Percentiles rank a stretch among this genome's conserved stretches.
Conservation (phyloP, 805 yeast species). For the Ogataea wickerhamii region DNA sequence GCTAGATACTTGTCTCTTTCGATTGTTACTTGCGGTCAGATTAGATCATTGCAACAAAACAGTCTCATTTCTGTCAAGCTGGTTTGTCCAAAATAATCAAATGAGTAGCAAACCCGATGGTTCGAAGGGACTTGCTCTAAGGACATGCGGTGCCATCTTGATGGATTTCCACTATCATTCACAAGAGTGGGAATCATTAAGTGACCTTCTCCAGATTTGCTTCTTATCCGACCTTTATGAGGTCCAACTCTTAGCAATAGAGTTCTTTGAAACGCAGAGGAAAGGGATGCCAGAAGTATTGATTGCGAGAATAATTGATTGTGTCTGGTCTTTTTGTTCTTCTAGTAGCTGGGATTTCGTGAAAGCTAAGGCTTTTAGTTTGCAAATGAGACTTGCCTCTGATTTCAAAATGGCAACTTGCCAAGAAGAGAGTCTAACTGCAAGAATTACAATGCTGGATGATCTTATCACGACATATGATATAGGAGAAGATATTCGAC, state of each 20-base stretch:
- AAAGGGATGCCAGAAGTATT: conserved; percentile 1
- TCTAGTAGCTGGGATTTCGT: conserved; percentile 40
- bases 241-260: conserved; percentile 42
- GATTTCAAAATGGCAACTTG: neutral
- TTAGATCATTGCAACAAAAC: conserved; percentile 6
- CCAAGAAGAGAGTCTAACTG: conserved; percentile 6
- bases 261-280: conserved; percentile 23
- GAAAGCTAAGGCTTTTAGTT: conserved; percentile 39
- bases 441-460: conserved; percentile 30
- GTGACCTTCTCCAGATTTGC: conserved; percentile 32
- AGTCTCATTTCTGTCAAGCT: conserved; percentile 29
- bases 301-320: conserved; percentile 4
- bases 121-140: conserved; percentile 44
- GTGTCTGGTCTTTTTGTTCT: conserved; percentile 24
- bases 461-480: conserved; percentile 37
- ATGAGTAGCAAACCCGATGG: conserved; percentile 40
- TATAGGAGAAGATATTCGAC: conserved; percentile 20
- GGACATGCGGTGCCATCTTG: conserved; percentile 31
- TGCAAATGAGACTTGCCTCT: conserved; percentile 29
- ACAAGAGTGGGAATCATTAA: conserved; percentile 20
- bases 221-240: conserved; percentile 40
- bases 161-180: conserved; percentile 18
- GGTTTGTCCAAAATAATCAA: conserved; percentile 34
- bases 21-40: conserved; percentile 8
- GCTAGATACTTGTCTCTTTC: conserved; percentile 23